Evolutionary conservation across 768 basidiomycete species (phyloP), one percentile per base, ranked within the genome.

Genomic region (Crucibulum laeve): DNA sequence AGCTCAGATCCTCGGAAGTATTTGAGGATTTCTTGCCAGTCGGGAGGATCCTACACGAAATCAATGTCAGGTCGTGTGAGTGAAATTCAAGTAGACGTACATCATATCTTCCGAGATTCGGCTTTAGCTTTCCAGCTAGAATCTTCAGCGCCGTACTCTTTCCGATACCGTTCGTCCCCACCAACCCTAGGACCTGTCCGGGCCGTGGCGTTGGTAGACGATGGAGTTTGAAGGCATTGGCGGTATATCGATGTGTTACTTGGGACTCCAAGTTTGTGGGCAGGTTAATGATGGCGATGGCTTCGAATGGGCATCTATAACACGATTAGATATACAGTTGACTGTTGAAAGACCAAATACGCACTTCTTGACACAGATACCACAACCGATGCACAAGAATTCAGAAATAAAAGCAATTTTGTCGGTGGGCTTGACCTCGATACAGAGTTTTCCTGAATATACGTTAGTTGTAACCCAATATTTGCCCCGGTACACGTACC

Each of bases 311-410:
- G 60, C 96, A 99, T 68, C 95, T 98, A 52, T 3, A 30, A 26
- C 6, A 28, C 18, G 25, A 37, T 18, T 26, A 26, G 37, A 42
- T 19, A 49, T 8, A 23, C 23, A 41, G 30, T 21, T 17, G 3
- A 13, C 17, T 30, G 18, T 15, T 33, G 25, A 22, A 1, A 34
- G 13, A 8, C 25, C 22, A 44, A 19, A 42, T 24, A 69, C 86
- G 61, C 58, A 96, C 95, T 97, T 99, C 71, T 98, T 97, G 25
- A 97, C 94, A 63, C 96, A 99, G 58, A 99, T 98, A 88, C 96
- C 96, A 66, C 96, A 99, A 56, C 96, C 96, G 48, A 99, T 99
- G 63, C 96, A 99, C 43, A 99, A 74, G 62, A 95, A 93, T 64
- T 99, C 96, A 21, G 96, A 98, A 68, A 99, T 89, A 77, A 94